Evolutionary conservation across 2,329 filamentous ascomycete species (phyloP).

Genomic region (Hypomyces rosellus): DNA sequence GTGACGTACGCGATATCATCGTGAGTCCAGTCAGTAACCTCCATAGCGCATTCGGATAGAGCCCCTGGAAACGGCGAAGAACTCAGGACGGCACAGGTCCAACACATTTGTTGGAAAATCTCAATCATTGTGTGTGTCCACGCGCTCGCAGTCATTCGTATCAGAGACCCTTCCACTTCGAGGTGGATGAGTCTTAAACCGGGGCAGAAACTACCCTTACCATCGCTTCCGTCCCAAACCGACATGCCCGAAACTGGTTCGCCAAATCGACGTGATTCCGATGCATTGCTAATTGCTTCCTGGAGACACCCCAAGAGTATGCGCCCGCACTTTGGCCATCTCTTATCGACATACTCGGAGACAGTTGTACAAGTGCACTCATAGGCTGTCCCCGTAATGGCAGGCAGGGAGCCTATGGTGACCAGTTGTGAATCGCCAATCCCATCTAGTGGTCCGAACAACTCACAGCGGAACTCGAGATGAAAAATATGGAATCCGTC

Average conservation of each 20-base stretch:
- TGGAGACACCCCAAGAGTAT: constrained; percentile 26
- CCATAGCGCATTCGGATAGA: constrained; percentile 24
- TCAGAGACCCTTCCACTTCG: constrained; percentile 27
- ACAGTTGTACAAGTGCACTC: constrained; percentile 28
- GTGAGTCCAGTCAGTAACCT: constrained; percentile 28
- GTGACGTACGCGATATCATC: constrained; percentile 29
- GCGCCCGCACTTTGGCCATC: constrained; percentile 28
- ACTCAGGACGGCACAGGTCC: constrained; percentile 30
- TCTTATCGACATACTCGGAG: constrained; percentile 24
- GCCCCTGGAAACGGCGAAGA: constrained; percentile 27
- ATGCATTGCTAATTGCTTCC: constrained; percentile 26
- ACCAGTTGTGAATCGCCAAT: constrained; percentile 23
- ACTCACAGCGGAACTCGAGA: constrained; percentile 30
- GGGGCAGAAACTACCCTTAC: constrained; percentile 19
- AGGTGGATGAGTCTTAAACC: constrained; percentile 29
- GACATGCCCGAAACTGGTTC: constrained; percentile 27
- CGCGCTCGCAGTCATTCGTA: constrained; percentile 28
- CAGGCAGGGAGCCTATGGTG: constrained; percentile 24
- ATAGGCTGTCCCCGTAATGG: constrained; percentile 29
- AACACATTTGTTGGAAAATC: constrained; percentile 32
- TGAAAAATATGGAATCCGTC: constrained; percentile 31
- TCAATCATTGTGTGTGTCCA: constrained; percentile 30
- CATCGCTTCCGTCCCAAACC: constrained; percentile 29
- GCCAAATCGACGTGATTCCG: constrained; percentile 18
- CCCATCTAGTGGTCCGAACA: constrained; percentile 24